Percentiles rank a stretch among this genome's conserved stretches.
These are phyloP conservation scores for Chlorella variabilis DNA, from an alignment of 163 green algal species.

Conservation along the genomic window DNA sequence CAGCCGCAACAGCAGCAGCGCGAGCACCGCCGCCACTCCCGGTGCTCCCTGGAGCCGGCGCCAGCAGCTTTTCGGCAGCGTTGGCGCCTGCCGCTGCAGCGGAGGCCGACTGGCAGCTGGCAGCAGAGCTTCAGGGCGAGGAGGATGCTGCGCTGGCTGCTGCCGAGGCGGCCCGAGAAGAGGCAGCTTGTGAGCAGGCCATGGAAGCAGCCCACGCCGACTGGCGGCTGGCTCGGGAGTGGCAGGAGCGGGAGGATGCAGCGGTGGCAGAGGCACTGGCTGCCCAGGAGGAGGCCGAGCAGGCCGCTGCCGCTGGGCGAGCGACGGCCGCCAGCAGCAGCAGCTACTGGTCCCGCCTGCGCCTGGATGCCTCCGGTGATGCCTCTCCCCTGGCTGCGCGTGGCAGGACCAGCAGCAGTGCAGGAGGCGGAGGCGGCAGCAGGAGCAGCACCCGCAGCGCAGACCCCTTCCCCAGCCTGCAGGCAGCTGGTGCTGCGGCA, in stretches of 20 bases:
- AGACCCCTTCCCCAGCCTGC: background rate
- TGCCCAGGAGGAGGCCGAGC: background rate
- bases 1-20: background rate
- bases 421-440: background rate
- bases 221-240: background rate
- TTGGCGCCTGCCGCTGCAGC: background rate
- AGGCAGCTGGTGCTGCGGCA: background rate
- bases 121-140: background rate
- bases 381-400: background rate
- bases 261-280: background rate
- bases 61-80: no score
- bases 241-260: slow-evolving; percentile 11
- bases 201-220: background rate
- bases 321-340: background rate
- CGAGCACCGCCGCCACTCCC: no score
- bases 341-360: slow-evolving; percentile 5
- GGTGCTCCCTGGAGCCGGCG: no score
- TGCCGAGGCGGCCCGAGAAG: background rate
- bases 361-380: background rate
- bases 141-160: slow-evolving; percentile 5
- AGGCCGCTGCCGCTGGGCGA: background rate
- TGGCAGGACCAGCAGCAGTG: background rate
- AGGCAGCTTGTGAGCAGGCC: background rate
- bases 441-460: background rate
- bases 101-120: background rate